These are phyloP conservation scores for Lachancea quebecensis DNA, from an alignment of 805 yeast species.

Conservation along the genomic window DNA sequence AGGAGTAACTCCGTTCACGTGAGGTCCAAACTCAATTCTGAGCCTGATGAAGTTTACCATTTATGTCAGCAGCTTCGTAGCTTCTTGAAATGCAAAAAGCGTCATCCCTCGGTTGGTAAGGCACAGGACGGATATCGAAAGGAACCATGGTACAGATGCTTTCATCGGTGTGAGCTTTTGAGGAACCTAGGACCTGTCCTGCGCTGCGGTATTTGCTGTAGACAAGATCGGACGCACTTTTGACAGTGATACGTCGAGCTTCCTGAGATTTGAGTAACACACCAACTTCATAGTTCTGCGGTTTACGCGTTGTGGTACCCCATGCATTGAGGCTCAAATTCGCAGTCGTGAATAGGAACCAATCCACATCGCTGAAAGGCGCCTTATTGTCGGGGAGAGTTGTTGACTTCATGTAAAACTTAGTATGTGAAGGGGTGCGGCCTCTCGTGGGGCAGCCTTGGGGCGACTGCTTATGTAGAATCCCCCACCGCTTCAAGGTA, in stretches of 20 bases:
- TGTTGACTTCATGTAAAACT: constrained; percentile 52
- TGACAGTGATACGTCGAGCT: constrained; percentile 10
- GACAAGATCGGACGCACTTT: constrained; percentile 18
- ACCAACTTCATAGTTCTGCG: constrained; percentile 51
- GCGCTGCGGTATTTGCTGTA: constrained; percentile 9
- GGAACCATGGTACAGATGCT: constrained; percentile 18
- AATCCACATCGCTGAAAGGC: constrained; percentile 35
- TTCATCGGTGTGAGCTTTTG: not conserved
- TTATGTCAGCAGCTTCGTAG: constrained; percentile 12
- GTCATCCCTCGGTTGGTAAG: constrained; percentile 15
- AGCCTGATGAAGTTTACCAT: constrained; percentile 8
- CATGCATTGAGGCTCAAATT: constrained; percentile 75
- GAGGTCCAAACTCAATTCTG: not conserved
- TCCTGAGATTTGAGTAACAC: constrained; percentile 36
- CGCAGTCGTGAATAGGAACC: constrained; percentile 71
- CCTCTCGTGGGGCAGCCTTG: not conserved
- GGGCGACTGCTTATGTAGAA: constrained; percentile 22
- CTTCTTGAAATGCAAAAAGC: constrained; percentile 17
- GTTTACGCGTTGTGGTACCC: constrained; percentile 43
- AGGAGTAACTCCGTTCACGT: not conserved
- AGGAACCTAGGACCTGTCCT: not conserved
- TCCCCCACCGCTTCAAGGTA: constrained; percentile 13
- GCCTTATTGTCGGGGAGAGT: constrained; percentile 25
- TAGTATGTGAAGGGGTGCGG: constrained; percentile 54
- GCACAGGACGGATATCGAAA: constrained; percentile 16